Conservation (phyloP, 2,329 filamentous ascomycete species). For the Botrytis tulipae region DNA sequence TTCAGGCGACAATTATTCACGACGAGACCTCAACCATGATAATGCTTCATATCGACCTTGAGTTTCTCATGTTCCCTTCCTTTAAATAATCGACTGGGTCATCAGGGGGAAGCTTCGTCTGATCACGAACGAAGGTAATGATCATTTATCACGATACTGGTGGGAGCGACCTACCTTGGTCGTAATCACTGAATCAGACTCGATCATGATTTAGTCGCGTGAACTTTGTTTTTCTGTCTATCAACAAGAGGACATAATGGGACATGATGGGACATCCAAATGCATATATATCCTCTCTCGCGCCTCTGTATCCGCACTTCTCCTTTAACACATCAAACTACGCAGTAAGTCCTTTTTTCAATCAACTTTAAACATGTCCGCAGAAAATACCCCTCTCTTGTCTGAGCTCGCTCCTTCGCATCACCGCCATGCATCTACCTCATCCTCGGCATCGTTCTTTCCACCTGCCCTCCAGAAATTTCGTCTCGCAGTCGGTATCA, state of each 20-base stretch:
- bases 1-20: neutral
- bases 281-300: neutral
- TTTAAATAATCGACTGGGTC: neutral
- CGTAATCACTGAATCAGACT: neutral
- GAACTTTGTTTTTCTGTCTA: conserved; percentile 10
- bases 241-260: neutral
- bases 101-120: neutral
- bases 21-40: neutral
- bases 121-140: neutral
- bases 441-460: neutral
- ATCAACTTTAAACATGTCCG: neutral
- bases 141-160: neutral
- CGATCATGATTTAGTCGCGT: conserved; percentile 11
- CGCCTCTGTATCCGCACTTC: neutral
- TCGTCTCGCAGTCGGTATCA: conserved; percentile 9
- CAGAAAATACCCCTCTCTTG: conserved; percentile 3
- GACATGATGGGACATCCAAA: neutral
- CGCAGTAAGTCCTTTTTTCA: neutral
- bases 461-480: neutral
- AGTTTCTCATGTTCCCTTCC: neutral
- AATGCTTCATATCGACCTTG: neutral
- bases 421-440: neutral
- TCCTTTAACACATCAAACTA: neutral
- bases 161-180: neutral
- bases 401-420: neutral